Evolutionary conservation across 805 yeast genomes (phyloP).

Genomic region (Candida stauntonica): DNA sequence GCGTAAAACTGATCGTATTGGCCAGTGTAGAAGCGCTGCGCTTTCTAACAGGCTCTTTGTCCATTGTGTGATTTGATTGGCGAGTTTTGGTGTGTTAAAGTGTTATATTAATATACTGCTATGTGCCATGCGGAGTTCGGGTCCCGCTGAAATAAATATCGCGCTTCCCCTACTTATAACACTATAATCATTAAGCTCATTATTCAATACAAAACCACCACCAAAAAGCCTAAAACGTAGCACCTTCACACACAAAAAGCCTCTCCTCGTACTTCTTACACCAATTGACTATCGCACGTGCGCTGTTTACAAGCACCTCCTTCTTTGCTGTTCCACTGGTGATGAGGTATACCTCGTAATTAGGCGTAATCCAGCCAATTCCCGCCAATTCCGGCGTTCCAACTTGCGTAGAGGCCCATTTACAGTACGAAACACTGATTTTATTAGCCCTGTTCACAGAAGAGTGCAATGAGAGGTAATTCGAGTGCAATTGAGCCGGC

Average conservation of each 20-base stretch:
- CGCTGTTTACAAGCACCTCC: conserved; percentile 53
- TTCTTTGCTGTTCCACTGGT: conserved; percentile 56
- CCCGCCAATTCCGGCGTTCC: conserved; percentile 31
- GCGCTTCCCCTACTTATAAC: no score
- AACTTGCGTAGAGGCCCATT: conserved; percentile 30
- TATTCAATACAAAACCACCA: no score
- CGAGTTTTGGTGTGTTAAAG: no score
- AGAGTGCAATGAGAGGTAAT: conserved; percentile 23
- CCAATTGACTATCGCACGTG: conserved; percentile 69
- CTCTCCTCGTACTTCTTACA: conserved; percentile 66
- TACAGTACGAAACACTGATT: conserved; percentile 43
- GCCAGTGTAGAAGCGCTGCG: conserved; percentile 26
- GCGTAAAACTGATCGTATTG: conserved; percentile 27
- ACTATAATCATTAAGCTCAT: no score
- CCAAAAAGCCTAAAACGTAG: conserved; percentile 39
- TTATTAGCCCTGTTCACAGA: conserved; percentile 29
- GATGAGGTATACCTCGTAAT: conserved; percentile 58
- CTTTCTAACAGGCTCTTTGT: conserved; percentile 12
- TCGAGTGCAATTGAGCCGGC: conserved; percentile 17
- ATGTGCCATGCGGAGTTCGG: no score
- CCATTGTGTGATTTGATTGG: no score
- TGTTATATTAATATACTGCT: no score
- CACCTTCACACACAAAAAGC: conserved; percentile 72
- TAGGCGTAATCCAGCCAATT: conserved; percentile 51
- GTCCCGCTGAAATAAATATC: no score